Percentiles rank a stretch among this genome's conserved stretches.
phyloP scores from a whole-genome alignment of 2,329 filamentous ascomycete species.

The Gliomastix tumulicola region DNA sequence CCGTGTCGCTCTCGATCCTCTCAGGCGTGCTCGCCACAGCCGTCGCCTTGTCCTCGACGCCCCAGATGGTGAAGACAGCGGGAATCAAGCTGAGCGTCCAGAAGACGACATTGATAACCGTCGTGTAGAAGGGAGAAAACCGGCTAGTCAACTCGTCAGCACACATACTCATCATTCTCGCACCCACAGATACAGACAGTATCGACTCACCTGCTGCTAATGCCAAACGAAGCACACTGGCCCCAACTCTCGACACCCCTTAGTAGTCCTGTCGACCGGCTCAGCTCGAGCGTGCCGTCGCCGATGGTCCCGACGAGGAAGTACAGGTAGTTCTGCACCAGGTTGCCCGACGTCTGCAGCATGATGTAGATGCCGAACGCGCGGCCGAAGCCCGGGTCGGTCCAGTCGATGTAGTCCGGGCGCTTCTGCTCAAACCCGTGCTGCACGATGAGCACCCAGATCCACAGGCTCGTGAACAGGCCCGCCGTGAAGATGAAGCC shows the following conservation, averaged over 20 bases:
- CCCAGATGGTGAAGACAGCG: constrained; percentile 10
- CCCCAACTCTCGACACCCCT: constrained; percentile 13
- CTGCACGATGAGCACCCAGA: constrained; percentile 14
- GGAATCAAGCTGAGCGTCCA: constrained; percentile 13
- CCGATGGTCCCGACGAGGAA: constrained; percentile 10
- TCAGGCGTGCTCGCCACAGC: too few species aligned
- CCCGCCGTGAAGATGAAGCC: constrained; percentile 11
- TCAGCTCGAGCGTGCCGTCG: constrained; percentile 11
- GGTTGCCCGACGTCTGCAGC: constrained; percentile 10
- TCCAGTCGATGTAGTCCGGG: constrained; percentile 9
- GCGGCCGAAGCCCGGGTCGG: constrained; percentile 10
- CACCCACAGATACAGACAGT: background rate
- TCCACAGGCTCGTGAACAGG: constrained; percentile 8
- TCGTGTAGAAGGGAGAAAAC: constrained; percentile 14
- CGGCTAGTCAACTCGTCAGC: too few species aligned
- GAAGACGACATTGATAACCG: constrained; percentile 13
- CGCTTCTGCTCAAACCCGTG: constrained; percentile 7
- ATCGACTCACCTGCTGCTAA: constrained; percentile 10
- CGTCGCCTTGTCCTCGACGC: constrained; percentile 7
- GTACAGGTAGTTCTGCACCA: constrained; percentile 5
- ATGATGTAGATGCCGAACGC: constrained; percentile 14
- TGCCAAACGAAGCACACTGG: constrained; percentile 13
- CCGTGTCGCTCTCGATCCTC: too few species aligned
- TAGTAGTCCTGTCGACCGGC: constrained; percentile 9
- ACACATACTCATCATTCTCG: background rate